Evolutionary conservation across 1,284 basidiomycete genomes (phyloP), one percentile per base, ranked within the genome.

Genomic region (Inonotus obliquus): DNA sequence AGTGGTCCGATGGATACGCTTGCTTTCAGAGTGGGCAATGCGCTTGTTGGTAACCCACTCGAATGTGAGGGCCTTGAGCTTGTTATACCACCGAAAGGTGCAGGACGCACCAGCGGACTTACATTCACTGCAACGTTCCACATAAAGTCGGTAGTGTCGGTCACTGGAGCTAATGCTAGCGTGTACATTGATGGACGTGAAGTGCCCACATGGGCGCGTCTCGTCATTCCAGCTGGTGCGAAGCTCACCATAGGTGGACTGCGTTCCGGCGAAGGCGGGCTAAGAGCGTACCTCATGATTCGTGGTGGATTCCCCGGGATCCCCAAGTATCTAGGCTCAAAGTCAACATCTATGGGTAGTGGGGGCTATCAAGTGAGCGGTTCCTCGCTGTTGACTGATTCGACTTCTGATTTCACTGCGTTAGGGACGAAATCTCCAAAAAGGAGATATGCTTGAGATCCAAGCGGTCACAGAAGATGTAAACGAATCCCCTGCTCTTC

Each of bases 1-100:
- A 82, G 83, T 61, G 89, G 89, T 0, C 83, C 87, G 0, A 84
- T 86, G 80, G 89, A 91, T 69, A 67, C 75, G 10, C 71, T 84
- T 6, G 82, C 86, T 0, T 83, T 87, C 68, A 73, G 79, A 45
- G 74, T 78, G 0, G 87, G 82, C 11, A 90, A 90, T 67, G 65
- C 82, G 38, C 74, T 91, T 13, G 84, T 81, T 9, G 83, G 83
- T 6, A 91, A 91, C 68, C 65, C 73, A 0, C 67, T 71, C 2
- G 77, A 72, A 6, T 81, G 72, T 0, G 88, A 89, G 69, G 83
- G 77, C 0, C 69, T 91, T 6, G 89, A 91, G 68, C 75, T 86
- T 17, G 69, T 81, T 39, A 65, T 77, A 10, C 69, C 78, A 0
- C 75, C 77, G 1, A 73, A 76, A 49, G 65, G 38, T 17, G 21